Percentiles rank a stretch among this genome's conserved stretches.
phyloP scores from a whole-genome alignment of 306 rosid species.

The Quercus suber region DNA sequence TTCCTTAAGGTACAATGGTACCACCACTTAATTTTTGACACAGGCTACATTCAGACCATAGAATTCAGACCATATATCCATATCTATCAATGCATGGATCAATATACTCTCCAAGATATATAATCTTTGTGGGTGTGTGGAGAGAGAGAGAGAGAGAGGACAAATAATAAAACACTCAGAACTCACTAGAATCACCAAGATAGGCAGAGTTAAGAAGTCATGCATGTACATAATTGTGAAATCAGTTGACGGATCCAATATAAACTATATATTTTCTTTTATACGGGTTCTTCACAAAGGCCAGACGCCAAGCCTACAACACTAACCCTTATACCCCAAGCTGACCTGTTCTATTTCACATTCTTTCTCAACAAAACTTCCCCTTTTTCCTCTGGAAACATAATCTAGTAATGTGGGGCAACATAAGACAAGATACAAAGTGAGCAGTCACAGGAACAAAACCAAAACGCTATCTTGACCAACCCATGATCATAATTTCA shows the following conservation, averaged over 20 bases:
- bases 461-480: not conserved
- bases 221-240: not conserved
- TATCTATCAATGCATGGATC: too few relatives aligned
- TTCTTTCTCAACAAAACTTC: conserved; percentile 7
- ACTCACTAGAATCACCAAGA: not conserved
- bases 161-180: too few relatives aligned
- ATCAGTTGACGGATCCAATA: not conserved
- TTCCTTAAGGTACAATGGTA: too few relatives aligned
- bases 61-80: too few relatives aligned
- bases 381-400: not conserved
- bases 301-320: not conserved
- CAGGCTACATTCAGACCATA: too few relatives aligned
- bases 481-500: not conserved
- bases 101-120: too few relatives aligned
- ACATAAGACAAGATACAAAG: not conserved
- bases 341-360: not conserved
- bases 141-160: too few relatives aligned
- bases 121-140: too few relatives aligned
- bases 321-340: not conserved
- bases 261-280: not conserved
- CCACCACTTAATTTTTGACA: too few relatives aligned
- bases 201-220: not conserved
- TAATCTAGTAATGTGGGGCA: not conserved
- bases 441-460: not conserved
- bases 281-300: not conserved